Evolutionary conservation across 2,329 filamentous ascomycete species (phyloP).

Genomic region (Incumbomyces delicatus): DNA sequence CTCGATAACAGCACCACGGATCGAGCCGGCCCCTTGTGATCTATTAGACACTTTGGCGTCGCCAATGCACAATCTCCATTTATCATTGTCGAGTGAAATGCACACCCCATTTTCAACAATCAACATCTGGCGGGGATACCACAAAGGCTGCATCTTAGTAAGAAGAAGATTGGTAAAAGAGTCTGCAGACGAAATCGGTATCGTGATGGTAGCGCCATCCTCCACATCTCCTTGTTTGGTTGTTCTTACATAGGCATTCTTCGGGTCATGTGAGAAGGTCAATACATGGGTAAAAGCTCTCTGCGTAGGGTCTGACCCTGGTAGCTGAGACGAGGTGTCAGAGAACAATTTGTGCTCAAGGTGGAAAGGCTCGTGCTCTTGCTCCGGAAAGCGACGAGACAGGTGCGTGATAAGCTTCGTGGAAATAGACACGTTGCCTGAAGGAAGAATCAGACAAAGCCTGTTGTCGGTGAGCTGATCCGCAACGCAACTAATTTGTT

Average conservation of each 20-base stretch:
- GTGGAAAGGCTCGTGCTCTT: slow-evolving; percentile 15
- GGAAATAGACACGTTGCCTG: slow-evolving; percentile 12
- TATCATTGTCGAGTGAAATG: slow-evolving; percentile 11
- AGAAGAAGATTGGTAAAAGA: slow-evolving; percentile 17
- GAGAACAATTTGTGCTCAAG: slow-evolving; percentile 19
- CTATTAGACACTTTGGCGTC: slow-evolving; percentile 15
- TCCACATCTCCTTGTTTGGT: slow-evolving; percentile 6
- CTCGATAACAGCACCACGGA: slow-evolving; percentile 17
- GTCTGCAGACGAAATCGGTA: slow-evolving; percentile 14
- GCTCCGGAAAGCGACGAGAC: slow-evolving; percentile 14
- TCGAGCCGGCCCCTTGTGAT: slow-evolving; percentile 8
- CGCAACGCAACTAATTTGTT: not conserved
- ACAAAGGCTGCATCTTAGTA: slow-evolving; percentile 19
- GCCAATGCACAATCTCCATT: slow-evolving; percentile 17
- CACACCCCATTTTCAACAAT: slow-evolving; percentile 16
- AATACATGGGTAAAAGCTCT: slow-evolving; percentile 17
- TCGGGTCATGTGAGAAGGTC: slow-evolving; percentile 14
- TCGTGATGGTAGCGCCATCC: slow-evolving; percentile 12
- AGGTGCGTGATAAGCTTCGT: slow-evolving; percentile 17
- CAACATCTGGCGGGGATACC: slow-evolving; percentile 17
- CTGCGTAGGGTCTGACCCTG: slow-evolving; percentile 11
- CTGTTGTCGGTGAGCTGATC: slow-evolving; percentile 1
- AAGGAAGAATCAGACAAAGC: slow-evolving; percentile 15
- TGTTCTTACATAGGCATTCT: slow-evolving; percentile 14
- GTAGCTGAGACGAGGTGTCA: slow-evolving; percentile 20